Evolutionary conservation across 352 stramenopile species (phyloP), one percentile per base, ranked within the genome.

Genomic region (Globisporangium middletonii): DNA sequence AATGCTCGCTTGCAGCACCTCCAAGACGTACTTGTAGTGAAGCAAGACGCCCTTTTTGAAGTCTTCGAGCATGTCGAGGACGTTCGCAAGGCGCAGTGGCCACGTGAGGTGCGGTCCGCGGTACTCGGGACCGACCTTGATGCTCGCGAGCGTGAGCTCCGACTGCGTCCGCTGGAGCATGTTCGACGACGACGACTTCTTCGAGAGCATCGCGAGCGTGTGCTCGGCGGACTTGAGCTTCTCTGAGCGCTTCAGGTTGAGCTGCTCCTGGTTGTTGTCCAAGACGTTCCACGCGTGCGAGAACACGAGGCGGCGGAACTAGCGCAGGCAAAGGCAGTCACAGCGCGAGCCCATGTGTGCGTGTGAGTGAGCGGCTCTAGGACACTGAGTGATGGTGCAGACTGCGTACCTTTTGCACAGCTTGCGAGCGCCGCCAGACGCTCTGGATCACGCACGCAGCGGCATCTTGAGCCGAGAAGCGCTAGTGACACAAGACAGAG

Each of bases 11-110:
- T 80, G 82, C 12, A 97, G 61, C 30, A 97, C 67, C 59, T 96
- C 81, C 38, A 94, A 67, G 52, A 96, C 86, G 62, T 97, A 94
- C 68, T 96, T 97, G 73, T 91, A 80, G 67, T 97, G 88, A 35
- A 98, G 63, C 1, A 95, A 63, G 30, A 81, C 67, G 26, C 84
- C 91, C 42, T 83, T 85, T 62, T 97, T 97, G 59, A 97, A 98
- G 5, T 90, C 77, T 53, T 97, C 88, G 38, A 98, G 68, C 71
- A 97, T 85, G 12, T 86, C 73, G 42, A 97, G 59, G 37, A 97
- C 85, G 57, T 92, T 93, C 6, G 84, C 67, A 12, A 96, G 71
- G 19, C 79, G 79, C 58, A 97, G 62, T 6, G 90, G 90, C 77
- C 94, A 97, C 16, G 69, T 63, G 15, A 98, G 56, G 41, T 79